Conservation (phyloP, 495 filamentous ascomycete species). For the Bathelium albidoporum region DNA sequence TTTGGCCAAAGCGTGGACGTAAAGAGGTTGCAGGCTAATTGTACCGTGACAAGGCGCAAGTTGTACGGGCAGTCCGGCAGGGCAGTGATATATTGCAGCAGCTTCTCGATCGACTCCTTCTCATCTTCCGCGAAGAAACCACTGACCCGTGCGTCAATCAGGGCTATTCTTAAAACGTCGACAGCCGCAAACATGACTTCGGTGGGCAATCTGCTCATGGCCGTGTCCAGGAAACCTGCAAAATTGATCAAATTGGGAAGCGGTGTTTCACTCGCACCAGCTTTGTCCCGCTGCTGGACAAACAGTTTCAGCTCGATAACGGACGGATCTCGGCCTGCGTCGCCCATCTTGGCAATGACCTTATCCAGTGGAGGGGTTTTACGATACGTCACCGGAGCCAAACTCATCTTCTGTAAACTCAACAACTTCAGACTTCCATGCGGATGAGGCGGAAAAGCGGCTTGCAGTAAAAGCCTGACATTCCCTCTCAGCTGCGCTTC, state of each 20-base stretch:
- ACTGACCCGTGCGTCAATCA: slow-evolving; percentile 75
- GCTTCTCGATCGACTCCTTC: slow-evolving; percentile 51
- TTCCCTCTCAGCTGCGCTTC: slow-evolving; percentile 57
- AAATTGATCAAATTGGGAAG: slow-evolving; percentile 51
- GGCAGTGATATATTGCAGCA: slow-evolving; percentile 51
- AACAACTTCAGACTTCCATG: slow-evolving; percentile 62
- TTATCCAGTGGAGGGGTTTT: slow-evolving; percentile 80
- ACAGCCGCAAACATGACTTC: slow-evolving; percentile 65
- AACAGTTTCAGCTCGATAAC: slow-evolving; percentile 36
- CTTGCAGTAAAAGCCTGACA: slow-evolving; percentile 60
- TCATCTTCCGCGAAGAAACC: slow-evolving; percentile 74
- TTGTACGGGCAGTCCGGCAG: slow-evolving; percentile 56
- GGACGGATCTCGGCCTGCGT: slow-evolving; percentile 39
- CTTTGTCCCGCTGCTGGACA: slow-evolving; percentile 32
- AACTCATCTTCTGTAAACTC: slow-evolving; percentile 50
- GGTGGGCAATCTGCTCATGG: slow-evolving; percentile 41
- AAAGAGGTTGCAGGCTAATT: slow-evolving; percentile 56
- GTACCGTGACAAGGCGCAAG: slow-evolving; percentile 67
- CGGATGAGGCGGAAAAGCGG: slow-evolving; percentile 68
- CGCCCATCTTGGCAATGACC: slow-evolving; percentile 63
- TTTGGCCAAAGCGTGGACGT: slow-evolving; percentile 40
- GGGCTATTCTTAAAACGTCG: slow-evolving; percentile 67
- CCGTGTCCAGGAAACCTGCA: slow-evolving; percentile 40
- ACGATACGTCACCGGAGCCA: slow-evolving; percentile 59
- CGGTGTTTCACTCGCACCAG: slow-evolving; percentile 48